Conservation (phyloP, 768 basidiomycete species). For the Clathrus columnatus region DNA sequence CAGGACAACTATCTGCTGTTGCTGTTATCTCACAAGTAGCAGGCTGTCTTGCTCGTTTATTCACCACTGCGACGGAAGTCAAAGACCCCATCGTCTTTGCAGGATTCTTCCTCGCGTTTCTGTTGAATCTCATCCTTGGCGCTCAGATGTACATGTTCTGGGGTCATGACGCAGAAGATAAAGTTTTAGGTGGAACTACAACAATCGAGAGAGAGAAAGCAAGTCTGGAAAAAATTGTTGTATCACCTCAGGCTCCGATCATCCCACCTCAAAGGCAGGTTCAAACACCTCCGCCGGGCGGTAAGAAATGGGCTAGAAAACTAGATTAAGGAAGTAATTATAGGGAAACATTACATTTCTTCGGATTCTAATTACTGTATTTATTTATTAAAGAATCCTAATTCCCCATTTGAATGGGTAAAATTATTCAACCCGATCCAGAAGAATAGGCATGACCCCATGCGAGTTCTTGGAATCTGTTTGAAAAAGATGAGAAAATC, state of each 20-base stretch:
- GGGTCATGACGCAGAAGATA: conserved; percentile 40
- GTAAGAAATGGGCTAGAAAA: conserved; percentile 67
- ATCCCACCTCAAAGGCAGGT: conserved; percentile 27
- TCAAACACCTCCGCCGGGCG: conserved; percentile 33
- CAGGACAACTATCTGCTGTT: conserved; percentile 91
- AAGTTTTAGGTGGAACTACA: conserved; percentile 13
- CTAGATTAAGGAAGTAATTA: conserved; percentile 39
- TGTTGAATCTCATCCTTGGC: conserved; percentile 78
- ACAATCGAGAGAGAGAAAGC: conserved; percentile 17
- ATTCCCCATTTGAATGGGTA: not conserved
- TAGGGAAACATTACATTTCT: conserved; percentile 1
- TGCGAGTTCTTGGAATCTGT: conserved; percentile 8
- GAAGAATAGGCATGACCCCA: conserved; percentile 6
- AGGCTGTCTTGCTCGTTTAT: conserved; percentile 86
- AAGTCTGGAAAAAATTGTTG: conserved; percentile 33
- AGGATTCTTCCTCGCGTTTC: conserved; percentile 75
- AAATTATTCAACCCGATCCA: conserved; percentile 6
- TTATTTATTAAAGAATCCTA: not conserved
- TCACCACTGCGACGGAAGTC: conserved; percentile 88
- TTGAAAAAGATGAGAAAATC: not conserved
- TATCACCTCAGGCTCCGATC: conserved; percentile 34
- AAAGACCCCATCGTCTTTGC: conserved; percentile 72
- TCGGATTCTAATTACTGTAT: not conserved
- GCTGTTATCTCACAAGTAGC: conserved; percentile 81
- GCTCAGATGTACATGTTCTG: conserved; percentile 80